These are phyloP conservation scores for Epichloe bromicola DNA, from an alignment of 2,329 filamentous ascomycete genomes.

Conservation along the genomic window DNA sequence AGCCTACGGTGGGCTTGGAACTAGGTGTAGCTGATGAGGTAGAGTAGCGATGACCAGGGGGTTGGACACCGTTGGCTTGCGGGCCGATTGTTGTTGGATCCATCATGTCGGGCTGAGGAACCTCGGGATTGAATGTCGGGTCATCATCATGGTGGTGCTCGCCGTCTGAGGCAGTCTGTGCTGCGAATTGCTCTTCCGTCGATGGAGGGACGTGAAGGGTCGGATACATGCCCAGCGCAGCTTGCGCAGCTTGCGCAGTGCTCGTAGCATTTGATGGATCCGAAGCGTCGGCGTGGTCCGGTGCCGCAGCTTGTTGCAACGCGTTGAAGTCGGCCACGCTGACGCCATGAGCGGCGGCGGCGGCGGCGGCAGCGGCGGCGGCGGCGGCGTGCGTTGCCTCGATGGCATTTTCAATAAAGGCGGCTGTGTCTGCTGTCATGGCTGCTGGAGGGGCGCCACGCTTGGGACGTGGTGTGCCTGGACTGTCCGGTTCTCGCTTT, in stretches of 20 bases:
- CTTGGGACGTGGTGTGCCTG: constrained; percentile 37
- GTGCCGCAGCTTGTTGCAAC: constrained; percentile 38
- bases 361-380: constrained; percentile 16
- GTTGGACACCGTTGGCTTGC: constrained; percentile 28
- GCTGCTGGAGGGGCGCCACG: constrained; percentile 32
- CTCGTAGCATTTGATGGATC: constrained; percentile 42
- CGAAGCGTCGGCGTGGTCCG: constrained; percentile 32
- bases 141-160: constrained; percentile 20
- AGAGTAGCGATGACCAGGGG: constrained; percentile 20
- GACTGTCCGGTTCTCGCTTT: constrained; percentile 40
- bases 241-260: constrained; percentile 46
- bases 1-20: constrained; percentile 80
- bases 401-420: constrained; percentile 42
- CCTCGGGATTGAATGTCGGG: constrained; percentile 19
- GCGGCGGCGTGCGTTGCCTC: constrained; percentile 27
- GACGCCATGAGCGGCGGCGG: constrained; percentile 26
- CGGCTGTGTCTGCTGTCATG: constrained; percentile 33
- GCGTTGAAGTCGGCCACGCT: constrained; percentile 43
- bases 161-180: constrained; percentile 29
- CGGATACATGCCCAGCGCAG: constrained; percentile 46
- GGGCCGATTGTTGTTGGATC: constrained; percentile 9
- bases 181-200: constrained; percentile 47
- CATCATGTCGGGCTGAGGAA: constrained; percentile 18
- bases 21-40: constrained; percentile 27
- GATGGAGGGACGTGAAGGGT: constrained; percentile 44